Evolutionary conservation across 2,329 filamentous ascomycete species (phyloP).

Genomic region (Claviceps maximensis): DNA sequence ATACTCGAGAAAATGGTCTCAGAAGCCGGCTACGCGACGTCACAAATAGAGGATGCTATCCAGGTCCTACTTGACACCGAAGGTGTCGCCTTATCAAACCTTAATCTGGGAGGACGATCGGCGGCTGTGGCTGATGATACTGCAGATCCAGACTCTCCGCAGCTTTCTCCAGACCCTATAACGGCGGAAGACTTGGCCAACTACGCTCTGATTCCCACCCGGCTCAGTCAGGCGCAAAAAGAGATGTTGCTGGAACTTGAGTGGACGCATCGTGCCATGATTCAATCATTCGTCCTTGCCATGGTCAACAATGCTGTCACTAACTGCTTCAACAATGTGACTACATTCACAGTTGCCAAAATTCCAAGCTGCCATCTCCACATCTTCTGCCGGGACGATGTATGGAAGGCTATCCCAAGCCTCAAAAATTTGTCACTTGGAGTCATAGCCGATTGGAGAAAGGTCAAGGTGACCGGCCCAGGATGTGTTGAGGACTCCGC

Average conservation of each 20-base stretch:
- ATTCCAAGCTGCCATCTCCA: constrained; percentile 48
- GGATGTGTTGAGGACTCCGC: constrained; percentile 32
- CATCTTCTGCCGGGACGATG: constrained; percentile 40
- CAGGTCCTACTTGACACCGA: constrained; percentile 23
- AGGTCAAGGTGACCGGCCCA: constrained; percentile 37
- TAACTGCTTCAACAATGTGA: constrained; percentile 37
- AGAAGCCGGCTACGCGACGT: constrained; percentile 21
- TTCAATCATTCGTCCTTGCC: constrained; percentile 53
- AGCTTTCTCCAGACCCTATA: neutral
- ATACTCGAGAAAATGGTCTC: constrained; percentile 24
- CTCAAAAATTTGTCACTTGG: constrained; percentile 40
- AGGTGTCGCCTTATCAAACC: constrained; percentile 14
- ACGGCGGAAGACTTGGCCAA: neutral
- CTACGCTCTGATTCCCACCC: constrained; percentile 33
- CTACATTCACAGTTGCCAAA: constrained; percentile 48
- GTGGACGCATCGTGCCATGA: constrained; percentile 55
- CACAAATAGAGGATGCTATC: constrained; percentile 21
- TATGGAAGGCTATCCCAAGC: constrained; percentile 46
- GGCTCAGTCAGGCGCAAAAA: constrained; percentile 48
- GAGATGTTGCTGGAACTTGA: constrained; percentile 56
- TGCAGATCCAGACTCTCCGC: neutral
- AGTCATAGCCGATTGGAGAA: constrained; percentile 54
- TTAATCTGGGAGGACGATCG: constrained; percentile 20
- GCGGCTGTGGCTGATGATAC: neutral
- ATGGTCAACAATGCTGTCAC: constrained; percentile 43